Base-by-base conservation (phyloP, 2,329 filamentous ascomycete species). In the Penicillium fuscoglaucum region DNA sequence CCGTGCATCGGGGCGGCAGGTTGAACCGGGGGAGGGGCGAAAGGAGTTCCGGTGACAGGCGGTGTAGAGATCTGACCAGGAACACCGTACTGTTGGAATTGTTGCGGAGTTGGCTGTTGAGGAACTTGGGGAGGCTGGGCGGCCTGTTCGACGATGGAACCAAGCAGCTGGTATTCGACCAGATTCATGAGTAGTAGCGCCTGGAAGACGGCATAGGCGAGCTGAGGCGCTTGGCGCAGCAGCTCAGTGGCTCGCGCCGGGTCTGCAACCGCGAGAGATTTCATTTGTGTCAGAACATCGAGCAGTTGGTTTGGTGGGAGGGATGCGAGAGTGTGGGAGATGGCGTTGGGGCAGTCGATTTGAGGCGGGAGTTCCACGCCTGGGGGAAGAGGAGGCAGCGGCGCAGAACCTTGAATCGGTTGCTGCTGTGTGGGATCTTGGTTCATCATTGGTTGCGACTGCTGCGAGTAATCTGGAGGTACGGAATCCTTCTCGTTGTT, bases 131-230 rank as follows among this genome's bases (percentile, higher is more conserved):
- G 70, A 10, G 78, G 75, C 60, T 79, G 78, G 9, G 73, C 78
- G 63, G 74, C 79, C 73, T 78, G 81, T 70, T 96, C 90, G 53
- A 97, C 83, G 31, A 98, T 90, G 5, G 89, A 88, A 62, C 88
- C 85, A 55, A 98, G 87, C 3, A 92, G 87, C 67, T 88, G 87
- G 15, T 91, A 90, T 58, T 95, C 93, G 56, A 98, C 91, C 10
- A 98, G 86, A 46, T 92, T 91, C 85, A 98, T 95, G 39, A 97
- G 85, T 2, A 98, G 85, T 10, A 98, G 84, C 26, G 93, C 90
- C 77, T 98, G 93, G 78, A 98, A 98, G 65, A 98, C 89, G 58
- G 95, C 95, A 70, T 96, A 98, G 5, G 91, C 87, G 45, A 99
- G 86, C 77, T 99, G 95, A 0, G 95, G 95, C 1, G 93, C 92